A percentile compares a stretch with the other conserved stretches of the same genome.
Evolutionary conservation across 805 yeast species (phyloP).

Genomic region (Wickerhamiella vanderwaltii): DNA sequence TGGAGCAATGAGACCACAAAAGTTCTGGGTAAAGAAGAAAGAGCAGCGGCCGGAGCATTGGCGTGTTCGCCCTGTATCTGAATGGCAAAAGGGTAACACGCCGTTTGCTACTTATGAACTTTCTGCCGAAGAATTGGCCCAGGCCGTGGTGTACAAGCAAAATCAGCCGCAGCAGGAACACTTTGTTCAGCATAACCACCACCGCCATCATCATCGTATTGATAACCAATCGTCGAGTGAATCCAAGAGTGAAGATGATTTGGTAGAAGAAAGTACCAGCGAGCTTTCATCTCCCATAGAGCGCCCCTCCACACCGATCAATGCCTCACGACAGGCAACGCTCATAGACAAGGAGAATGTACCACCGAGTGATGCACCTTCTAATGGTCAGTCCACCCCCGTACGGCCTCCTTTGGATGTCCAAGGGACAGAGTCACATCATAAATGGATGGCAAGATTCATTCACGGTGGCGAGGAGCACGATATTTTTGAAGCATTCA

Average conservation of each 20-base stretch:
- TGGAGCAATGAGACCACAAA: conserved; percentile 24
- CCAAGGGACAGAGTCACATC: conserved; percentile 10
- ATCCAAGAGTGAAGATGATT: not conserved
- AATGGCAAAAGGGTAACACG: not conserved
- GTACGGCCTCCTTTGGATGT: not conserved
- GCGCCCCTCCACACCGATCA: not conserved
- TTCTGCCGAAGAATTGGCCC: not conserved
- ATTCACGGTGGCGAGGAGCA: conserved; percentile 12
- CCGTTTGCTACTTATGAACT: not conserved
- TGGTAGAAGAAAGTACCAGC: not conserved
- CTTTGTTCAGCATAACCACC: not conserved
- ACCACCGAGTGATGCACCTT: conserved; percentile 3
- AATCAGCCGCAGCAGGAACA: not conserved
- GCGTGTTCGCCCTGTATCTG: not conserved
- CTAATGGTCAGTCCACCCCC: not conserved
- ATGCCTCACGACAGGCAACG: not conserved
- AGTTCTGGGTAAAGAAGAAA: conserved; percentile 22
- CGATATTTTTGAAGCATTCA: conserved; percentile 14
- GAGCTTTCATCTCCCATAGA: not conserved
- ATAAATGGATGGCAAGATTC: conserved; percentile 12
- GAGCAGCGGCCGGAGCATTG: conserved; percentile 4
- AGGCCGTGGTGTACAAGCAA: not conserved
- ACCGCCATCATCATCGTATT: too few species aligned
- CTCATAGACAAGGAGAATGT: conserved; percentile 11
- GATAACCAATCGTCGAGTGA: not conserved